phyloP scores from a whole-genome alignment of 78 protist genomes.

The Dictyostelium intermedium region DNA sequence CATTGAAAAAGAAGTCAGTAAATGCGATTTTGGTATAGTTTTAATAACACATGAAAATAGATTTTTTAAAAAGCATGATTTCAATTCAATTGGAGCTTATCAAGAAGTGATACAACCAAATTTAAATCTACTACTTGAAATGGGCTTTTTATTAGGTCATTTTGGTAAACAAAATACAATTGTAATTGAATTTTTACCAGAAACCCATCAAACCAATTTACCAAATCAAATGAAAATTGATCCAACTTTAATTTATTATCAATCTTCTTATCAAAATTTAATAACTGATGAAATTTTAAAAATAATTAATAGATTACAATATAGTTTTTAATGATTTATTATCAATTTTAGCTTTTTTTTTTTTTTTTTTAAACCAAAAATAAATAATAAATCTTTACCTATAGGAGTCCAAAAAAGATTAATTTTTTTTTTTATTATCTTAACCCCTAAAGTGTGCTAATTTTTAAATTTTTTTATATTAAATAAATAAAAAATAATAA shows the following conservation, averaged over 20 bases:
- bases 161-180: neutral
- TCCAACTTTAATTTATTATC: neutral
- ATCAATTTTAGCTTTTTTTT: no score
- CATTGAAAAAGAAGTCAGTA: neutral
- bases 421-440: no score
- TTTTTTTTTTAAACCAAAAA: no score
- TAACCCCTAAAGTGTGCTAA: no score
- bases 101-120: neutral
- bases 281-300: neutral
- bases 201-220: neutral
- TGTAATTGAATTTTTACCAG: neutral
- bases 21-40: neutral
- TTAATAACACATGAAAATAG: neutral
- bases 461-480: no score
- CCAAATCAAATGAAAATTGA: neutral
- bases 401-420: no score
- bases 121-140: neutral
- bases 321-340: no score
- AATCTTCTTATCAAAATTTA: neutral
- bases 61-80: neutral
- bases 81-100: neutral
- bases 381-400: no score
- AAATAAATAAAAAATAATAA: no score
- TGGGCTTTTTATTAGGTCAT: neutral
- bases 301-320: neutral